These are phyloP conservation scores for Anisogramma anomala DNA, from an alignment of 2,329 filamentous ascomycete genomes.

Conservation along the genomic window DNA sequence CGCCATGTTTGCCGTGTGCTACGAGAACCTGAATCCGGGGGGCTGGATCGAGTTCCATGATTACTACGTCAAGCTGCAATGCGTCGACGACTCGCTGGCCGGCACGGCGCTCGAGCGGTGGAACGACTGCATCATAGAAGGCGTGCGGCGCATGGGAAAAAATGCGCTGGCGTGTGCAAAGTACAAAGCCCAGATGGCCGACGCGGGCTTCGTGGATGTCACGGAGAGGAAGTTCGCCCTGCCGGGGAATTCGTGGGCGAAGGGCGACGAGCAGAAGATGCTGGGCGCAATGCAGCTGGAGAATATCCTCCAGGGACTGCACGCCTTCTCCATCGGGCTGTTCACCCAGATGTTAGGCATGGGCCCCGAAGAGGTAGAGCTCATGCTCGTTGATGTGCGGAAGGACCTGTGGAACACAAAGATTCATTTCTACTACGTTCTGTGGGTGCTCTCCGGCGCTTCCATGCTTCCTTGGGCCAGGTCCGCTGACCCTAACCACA, in stretches of 20 bases:
- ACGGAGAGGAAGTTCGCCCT: constrained; percentile 22
- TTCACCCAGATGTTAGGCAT: constrained; percentile 23
- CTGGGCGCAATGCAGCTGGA: constrained; percentile 26
- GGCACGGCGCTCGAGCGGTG: constrained; percentile 17
- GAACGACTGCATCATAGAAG: constrained; percentile 16
- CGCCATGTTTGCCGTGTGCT: constrained; percentile 12
- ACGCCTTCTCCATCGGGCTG: constrained; percentile 23
- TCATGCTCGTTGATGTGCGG: constrained; percentile 22
- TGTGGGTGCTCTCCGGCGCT: constrained; percentile 15
- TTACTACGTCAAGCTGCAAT: constrained; percentile 15
- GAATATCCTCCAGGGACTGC: constrained; percentile 23
- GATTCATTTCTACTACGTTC: constrained; percentile 24
- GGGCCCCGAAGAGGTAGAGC: constrained; percentile 22
- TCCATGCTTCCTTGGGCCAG: not conserved
- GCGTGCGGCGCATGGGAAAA: constrained; percentile 9
- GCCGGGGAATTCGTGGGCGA: constrained; percentile 27
- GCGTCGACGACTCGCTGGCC: constrained; percentile 15
- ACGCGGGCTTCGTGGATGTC: constrained; percentile 24
- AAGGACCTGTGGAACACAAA: constrained; percentile 21
- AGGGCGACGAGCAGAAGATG: constrained; percentile 25
- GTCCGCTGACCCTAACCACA: not conserved
- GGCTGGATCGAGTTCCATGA: constrained; percentile 19
- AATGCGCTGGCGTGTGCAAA: constrained; percentile 4
- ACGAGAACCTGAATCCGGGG: constrained; percentile 17
- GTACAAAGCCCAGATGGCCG: constrained; percentile 17